These are phyloP conservation scores for Chaetomium tenue DNA, from an alignment of 495 filamentous ascomycete species.

Conservation along the genomic window DNA sequence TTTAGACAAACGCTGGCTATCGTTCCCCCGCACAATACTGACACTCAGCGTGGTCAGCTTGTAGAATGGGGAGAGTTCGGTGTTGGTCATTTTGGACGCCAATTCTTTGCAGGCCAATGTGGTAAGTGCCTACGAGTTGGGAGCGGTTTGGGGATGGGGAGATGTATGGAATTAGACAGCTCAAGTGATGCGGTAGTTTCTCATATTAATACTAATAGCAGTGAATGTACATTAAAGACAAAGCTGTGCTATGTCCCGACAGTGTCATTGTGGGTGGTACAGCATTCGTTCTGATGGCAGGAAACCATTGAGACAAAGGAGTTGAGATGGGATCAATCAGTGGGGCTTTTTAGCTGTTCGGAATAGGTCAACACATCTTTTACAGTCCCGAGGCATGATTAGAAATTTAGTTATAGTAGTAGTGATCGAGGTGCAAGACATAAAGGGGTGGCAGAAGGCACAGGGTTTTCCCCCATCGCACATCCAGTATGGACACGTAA, in stretches of 20 bases:
- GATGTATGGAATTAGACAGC: background rate
- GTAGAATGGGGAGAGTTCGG: background rate
- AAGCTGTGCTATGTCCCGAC: background rate
- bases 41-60: slow-evolving; percentile 1
- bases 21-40: slow-evolving; percentile 8
- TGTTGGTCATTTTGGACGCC: background rate
- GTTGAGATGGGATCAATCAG: background rate
- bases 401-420: no score
- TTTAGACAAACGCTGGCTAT: slow-evolving; percentile 1
- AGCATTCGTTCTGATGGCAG: background rate
- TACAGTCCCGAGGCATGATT: no score
- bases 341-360: background rate
- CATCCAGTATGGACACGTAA: background rate
- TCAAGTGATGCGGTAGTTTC: no score
- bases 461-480: background rate
- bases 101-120: background rate
- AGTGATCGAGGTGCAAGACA: background rate
- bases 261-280: background rate
- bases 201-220: no score
- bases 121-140: background rate
- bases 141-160: background rate
- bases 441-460: background rate
- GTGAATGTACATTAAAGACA: background rate
- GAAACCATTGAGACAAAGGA: background rate
- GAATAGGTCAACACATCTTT: no score